Evolutionary conservation across 208 protist genomes (phyloP).

Genomic region (Angomonas ambiguus): DNA sequence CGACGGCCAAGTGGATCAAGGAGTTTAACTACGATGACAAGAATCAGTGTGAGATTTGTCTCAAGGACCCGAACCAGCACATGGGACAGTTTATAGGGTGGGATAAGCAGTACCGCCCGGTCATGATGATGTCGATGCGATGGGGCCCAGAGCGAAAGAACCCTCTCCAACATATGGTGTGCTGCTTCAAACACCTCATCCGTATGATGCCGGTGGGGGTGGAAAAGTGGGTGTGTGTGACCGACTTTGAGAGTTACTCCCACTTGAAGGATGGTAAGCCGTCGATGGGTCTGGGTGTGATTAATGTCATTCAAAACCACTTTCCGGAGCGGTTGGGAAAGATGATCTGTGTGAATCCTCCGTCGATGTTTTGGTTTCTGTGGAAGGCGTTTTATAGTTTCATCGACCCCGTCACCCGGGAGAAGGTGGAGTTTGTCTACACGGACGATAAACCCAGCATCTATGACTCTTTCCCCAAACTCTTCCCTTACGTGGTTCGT

Average conservation of each 20-base stretch:
- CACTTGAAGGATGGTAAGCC: slow-evolving; percentile 65
- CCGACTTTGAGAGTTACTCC: slow-evolving; percentile 83
- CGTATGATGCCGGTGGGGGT: slow-evolving; percentile 77
- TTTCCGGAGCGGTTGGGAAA: slow-evolving; percentile 82
- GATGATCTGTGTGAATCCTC: slow-evolving; percentile 80
- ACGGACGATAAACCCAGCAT: slow-evolving; percentile 55
- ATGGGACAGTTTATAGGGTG: slow-evolving; percentile 81
- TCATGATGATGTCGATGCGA: slow-evolving; percentile 84
- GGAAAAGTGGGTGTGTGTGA: slow-evolving; percentile 81
- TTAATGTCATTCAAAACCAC: slow-evolving; percentile 68
- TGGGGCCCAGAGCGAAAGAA: slow-evolving; percentile 73
- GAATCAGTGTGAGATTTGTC: slow-evolving; percentile 52
- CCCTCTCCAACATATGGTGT: slow-evolving; percentile 67
- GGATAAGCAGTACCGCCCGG: slow-evolving; percentile 64
- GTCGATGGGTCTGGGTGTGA: slow-evolving; percentile 56
- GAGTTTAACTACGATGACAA: slow-evolving; percentile 42
- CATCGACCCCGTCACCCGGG: slow-evolving; percentile 75
- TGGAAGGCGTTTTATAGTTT: slow-evolving; percentile 68
- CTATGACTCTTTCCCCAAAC: slow-evolving; percentile 47
- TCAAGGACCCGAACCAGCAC: slow-evolving; percentile 64
- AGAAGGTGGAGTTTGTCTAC: slow-evolving; percentile 76
- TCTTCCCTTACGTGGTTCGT: slow-evolving; percentile 52
- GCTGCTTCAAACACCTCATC: slow-evolving; percentile 63
- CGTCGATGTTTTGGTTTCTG: slow-evolving; percentile 65
- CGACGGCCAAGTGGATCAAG: slow-evolving; percentile 60